Conservation (phyloP, 768 basidiomycete genomes). For the Pholiota molesta region DNA sequence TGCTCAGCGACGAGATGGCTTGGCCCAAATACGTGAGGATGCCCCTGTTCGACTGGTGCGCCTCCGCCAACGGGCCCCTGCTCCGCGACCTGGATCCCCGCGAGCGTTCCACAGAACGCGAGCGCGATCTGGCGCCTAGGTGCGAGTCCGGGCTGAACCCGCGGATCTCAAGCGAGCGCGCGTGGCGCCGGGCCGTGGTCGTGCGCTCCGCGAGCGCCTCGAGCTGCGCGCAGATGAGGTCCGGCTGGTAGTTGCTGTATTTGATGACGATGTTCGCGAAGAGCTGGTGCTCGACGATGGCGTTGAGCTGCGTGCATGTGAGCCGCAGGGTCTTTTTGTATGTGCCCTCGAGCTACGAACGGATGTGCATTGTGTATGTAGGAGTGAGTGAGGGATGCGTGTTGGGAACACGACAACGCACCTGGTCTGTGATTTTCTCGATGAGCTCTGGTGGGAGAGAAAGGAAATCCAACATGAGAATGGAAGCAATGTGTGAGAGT, state of each 20-base stretch:
- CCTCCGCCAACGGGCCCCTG: constrained; percentile 22
- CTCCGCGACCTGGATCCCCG: constrained; percentile 23
- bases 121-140: constrained; percentile 22
- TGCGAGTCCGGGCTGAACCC: constrained; percentile 25
- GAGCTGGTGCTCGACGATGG: constrained; percentile 22
- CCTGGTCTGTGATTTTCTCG: constrained; percentile 20
- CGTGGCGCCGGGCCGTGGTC: constrained; percentile 17
- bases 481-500: background rate
- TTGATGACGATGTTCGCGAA: constrained; percentile 24
- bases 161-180: constrained; percentile 23
- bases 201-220: constrained; percentile 21
- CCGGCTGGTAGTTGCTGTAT: constrained; percentile 26
- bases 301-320: constrained; percentile 20
- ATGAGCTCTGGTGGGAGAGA: constrained; percentile 22
- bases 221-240: constrained; percentile 22
- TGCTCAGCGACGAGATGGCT: constrained; percentile 22
- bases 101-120: constrained; percentile 21
- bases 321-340: constrained; percentile 21
- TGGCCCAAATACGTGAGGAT: constrained; percentile 20
- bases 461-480: constrained; percentile 19
- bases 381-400: background rate
- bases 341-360: constrained; percentile 15
- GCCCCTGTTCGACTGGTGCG: constrained; percentile 18
- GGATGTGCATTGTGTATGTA: too few relatives aligned
- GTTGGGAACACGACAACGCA: background rate